Conservation (phyloP, 2,329 filamentous ascomycete species). For the Aspergillus sp. region DNA sequence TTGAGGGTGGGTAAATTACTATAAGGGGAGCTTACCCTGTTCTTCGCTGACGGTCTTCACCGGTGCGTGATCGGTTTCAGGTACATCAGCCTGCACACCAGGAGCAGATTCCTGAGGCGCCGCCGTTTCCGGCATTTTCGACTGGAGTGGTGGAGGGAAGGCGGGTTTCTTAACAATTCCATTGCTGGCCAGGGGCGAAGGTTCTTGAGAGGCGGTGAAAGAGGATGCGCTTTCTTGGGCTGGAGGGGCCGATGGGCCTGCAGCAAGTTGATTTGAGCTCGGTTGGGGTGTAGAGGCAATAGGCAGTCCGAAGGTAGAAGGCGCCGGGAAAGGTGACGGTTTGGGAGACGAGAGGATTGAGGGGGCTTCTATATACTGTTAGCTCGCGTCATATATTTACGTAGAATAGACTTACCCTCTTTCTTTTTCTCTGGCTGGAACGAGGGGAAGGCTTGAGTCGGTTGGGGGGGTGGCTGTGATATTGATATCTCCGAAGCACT, state of each 20-base stretch:
- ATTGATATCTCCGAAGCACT: not conserved
- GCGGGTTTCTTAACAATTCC: not conserved
- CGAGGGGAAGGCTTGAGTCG: conserved; percentile 8
- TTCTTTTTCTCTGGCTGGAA: conserved; percentile 13
- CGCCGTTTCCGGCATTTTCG: not conserved
- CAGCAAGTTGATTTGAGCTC: not conserved
- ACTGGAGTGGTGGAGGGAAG: not conserved
- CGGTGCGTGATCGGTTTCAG: not conserved
- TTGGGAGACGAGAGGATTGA: conserved; percentile 7
- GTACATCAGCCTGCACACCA: not conserved
- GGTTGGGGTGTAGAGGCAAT: not conserved
- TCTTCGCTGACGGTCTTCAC: not conserved
- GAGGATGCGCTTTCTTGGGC: not conserved
- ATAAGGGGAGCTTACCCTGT: not conserved
- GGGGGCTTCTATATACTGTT: conserved; percentile 12
- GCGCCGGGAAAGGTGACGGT: not conserved
- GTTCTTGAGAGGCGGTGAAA: not conserved
- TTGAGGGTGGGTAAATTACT: not conserved
- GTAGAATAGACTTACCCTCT: conserved; percentile 18
- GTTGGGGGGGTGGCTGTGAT: not conserved
- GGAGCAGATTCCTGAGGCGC: not conserved
- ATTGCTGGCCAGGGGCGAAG: not conserved
- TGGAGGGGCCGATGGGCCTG: not conserved
- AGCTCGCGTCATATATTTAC: not conserved
- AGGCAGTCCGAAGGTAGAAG: not conserved